Base-by-base conservation (phyloP, 2,329 filamentous ascomycete genomes). In the Dactylellina leptospora region DNA sequence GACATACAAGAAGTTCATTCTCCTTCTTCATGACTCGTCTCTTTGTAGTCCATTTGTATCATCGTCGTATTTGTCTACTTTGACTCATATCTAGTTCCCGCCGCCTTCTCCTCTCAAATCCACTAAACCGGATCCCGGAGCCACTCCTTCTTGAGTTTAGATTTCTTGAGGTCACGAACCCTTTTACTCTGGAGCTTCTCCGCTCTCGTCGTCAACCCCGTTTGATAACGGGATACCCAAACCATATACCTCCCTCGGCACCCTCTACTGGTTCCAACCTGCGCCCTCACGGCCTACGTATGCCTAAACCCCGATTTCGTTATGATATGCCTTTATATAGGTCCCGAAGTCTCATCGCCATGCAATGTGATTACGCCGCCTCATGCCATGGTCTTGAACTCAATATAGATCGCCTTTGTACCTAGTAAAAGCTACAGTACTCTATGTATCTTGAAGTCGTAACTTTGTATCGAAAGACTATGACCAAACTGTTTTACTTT, bases 31-130 rank as follows among this genome's bases (percentile, higher is more conserved):
- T 55, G 51, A 42, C 36, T 42, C 51, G 51, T 22, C 16, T 25
- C 51, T 13, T 38, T 8, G 40, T 11, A 20, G 18, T 23, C n/a
- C 18, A 8, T 23, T 11, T 45, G 16, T 18, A 18, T 22, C 13
- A 22, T 22, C 2, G 40, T 22, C 45, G 45, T 16, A 27, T 20
- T 20, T 51, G 8, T 11, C 13, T 20, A 6, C 16, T 40, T 66
- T 66, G 61, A 66, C 61, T 66, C 61, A 66, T 66, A 38, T 36
- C 33, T 58, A 51, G 51, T 20, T 56, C 44, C 44, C 51, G 44
- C 47, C 42, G 11, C 25, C 28, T 45, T 20, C 40, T 45, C 4
- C 8, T 28, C 42, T 10, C 18, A 48, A 33, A 28, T 38, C 28
- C 23, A 23, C 45, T 22, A 30, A 28, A 18, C 28, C 13, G 16